Evolutionary conservation across 1,284 basidiomycete genomes (phyloP).

Genomic region (Malassezia cuniculi): DNA sequence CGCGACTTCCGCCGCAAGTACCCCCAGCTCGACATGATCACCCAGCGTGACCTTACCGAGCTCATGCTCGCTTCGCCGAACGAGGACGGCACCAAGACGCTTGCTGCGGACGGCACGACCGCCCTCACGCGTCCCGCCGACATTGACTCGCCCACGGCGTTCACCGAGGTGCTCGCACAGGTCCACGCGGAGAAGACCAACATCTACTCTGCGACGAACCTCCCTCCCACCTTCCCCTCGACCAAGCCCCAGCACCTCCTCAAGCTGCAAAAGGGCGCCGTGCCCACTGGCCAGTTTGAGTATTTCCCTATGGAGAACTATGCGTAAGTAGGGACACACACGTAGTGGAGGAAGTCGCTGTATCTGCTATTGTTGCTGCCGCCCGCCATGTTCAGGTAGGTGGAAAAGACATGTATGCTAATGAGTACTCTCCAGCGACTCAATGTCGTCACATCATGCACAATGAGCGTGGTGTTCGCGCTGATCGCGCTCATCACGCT

Average conservation of each 20-base stretch:
- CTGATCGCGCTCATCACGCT: slow-evolving; percentile 47
- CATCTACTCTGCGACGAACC: slow-evolving; percentile 32
- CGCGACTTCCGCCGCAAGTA: slow-evolving; percentile 83
- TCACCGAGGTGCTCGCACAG: slow-evolving; percentile 41
- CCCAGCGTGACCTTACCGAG: slow-evolving; percentile 49
- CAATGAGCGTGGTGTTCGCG: slow-evolving; percentile 52
- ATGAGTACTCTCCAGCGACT: slow-evolving; percentile 53
- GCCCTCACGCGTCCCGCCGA: slow-evolving; percentile 36
- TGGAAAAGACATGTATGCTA: background rate
- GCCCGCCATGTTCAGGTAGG: slow-evolving; percentile 13
- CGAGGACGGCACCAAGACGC: slow-evolving; percentile 43
- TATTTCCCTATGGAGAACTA: slow-evolving; percentile 42
- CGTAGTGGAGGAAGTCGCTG: too few relatives aligned
- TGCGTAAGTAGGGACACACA: slow-evolving; percentile 5
- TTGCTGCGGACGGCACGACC: slow-evolving; percentile 28
- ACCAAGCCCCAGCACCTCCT: slow-evolving; percentile 36
- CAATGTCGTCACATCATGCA: slow-evolving; percentile 58
- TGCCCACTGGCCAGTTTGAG: slow-evolving; percentile 34
- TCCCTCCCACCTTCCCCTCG: slow-evolving; percentile 41
- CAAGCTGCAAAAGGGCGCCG: slow-evolving; percentile 38
- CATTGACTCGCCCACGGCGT: slow-evolving; percentile 36
- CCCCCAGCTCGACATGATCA: slow-evolving; percentile 55
- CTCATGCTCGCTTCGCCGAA: slow-evolving; percentile 69
- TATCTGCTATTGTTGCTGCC: too few relatives aligned
- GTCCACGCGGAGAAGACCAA: slow-evolving; percentile 22